Evolutionary conservation across 257 asterid species (phyloP).

Genomic region (Przewalskia tangutica): DNA sequence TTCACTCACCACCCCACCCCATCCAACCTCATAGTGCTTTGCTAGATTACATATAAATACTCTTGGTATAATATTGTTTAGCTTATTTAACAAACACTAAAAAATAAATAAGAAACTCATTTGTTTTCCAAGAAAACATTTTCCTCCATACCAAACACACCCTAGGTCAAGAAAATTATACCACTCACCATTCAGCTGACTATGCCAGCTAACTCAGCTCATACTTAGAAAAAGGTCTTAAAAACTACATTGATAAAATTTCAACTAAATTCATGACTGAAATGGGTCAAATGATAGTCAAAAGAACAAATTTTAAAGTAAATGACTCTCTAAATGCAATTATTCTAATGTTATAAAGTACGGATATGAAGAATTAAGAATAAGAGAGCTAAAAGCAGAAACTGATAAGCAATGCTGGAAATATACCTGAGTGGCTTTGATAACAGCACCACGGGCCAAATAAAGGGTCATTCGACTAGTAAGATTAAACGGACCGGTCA

Average conservation of each 20-base stretch:
- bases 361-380: neutral
- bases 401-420: neutral
- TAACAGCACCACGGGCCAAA: constrained; percentile 73
- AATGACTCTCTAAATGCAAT: neutral
- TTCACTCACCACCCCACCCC: too few species aligned
- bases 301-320: neutral
- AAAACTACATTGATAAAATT: neutral
- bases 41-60: too few species aligned
- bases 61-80: too few species aligned
- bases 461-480: constrained; percentile 95
- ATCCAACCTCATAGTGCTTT: too few species aligned
- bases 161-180: neutral
- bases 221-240: neutral
- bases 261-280: neutral
- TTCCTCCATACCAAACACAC: too few species aligned
- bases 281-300: neutral
- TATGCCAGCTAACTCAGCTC: neutral
- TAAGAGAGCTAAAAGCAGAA: neutral
- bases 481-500: constrained; percentile 74
- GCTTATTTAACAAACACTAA: too few species aligned
- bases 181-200: neutral
- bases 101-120: too few species aligned
- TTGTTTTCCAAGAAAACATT: too few species aligned
- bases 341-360: neutral
- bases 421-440: constrained; percentile 69